Evolutionary conservation across 352 stramenopile species (phyloP).

Genomic region (Globisporangium megalacanthum): DNA sequence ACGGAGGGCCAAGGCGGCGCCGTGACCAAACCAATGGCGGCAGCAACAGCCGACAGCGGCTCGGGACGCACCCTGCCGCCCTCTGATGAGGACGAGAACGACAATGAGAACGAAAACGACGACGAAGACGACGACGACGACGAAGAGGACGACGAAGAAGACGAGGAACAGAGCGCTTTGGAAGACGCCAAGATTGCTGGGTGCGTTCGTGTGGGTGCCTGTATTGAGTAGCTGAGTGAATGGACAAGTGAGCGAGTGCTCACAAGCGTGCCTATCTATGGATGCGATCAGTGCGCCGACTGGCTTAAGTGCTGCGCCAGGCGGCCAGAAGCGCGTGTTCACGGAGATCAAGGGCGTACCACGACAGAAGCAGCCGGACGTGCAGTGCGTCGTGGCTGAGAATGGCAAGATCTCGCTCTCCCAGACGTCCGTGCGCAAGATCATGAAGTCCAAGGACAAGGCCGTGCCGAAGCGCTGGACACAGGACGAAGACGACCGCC

Average conservation of each 20-base stretch:
- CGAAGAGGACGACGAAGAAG: conserved; percentile 8
- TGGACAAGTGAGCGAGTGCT: neutral
- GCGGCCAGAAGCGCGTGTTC: conserved; percentile 67
- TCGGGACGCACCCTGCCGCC: neutral
- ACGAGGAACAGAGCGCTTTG: conserved; percentile 13
- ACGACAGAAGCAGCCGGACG: conserved; percentile 77
- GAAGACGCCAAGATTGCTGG: conserved; percentile 17
- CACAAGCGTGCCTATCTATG: neutral
- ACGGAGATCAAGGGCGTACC: conserved; percentile 83
- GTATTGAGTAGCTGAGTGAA: neutral
- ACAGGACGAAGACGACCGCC: conserved; percentile 69
- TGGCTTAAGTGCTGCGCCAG: neutral
- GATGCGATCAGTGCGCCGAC: neutral
- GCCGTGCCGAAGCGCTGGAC: conserved; percentile 79
- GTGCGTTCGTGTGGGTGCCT: conserved; percentile 1
- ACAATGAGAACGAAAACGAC: neutral
- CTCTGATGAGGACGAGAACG: conserved; percentile 14
- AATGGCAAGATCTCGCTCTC: conserved; percentile 37
- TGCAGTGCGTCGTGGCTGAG: conserved; percentile 36
- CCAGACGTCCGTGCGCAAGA: conserved; percentile 47
- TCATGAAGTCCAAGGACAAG: conserved; percentile 84
- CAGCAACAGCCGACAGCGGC: conserved; percentile 9
- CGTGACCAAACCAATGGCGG: neutral
- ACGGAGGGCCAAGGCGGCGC: conserved; percentile 46
- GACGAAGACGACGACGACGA: conserved; percentile 2